phyloP scores from a whole-genome alignment of 1,284 basidiomycete species.

The Ceratobasidium sp. region DNA sequence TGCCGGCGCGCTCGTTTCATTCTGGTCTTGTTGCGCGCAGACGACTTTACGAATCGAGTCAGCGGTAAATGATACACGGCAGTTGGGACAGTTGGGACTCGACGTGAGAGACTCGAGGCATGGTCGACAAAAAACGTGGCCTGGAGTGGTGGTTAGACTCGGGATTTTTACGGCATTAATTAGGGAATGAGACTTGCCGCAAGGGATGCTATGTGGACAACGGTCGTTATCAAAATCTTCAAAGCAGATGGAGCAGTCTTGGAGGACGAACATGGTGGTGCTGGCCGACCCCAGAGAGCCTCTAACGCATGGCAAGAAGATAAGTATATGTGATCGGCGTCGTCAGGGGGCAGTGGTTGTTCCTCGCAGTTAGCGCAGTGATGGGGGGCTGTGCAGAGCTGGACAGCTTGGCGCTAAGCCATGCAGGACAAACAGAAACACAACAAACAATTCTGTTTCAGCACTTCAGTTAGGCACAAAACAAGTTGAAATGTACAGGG shows the following conservation, averaged over 20 bases:
- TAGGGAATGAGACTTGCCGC: not conserved
- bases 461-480: no score
- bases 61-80: not conserved
- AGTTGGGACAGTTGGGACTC: constrained; percentile 34
- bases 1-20: not conserved
- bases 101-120: constrained; percentile 36
- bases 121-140: constrained; percentile 34
- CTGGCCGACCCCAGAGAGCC: not conserved
- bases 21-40: constrained; percentile 3
- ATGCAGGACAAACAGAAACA: no score
- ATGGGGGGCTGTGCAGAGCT: not conserved
- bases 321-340: not conserved
- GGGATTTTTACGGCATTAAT: not conserved
- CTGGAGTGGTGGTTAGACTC: not conserved
- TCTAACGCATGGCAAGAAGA: not conserved
- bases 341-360: not conserved
- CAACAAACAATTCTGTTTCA: no score
- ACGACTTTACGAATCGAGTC: constrained; percentile 10
- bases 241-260: constrained; percentile 28
- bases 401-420: no score
- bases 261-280: constrained; percentile 24
- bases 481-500: no score
- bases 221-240: constrained; percentile 27
- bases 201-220: constrained; percentile 14
- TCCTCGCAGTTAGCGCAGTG: no score